Base-by-base conservation (phyloP, 2,329 filamentous ascomycete genomes). In the Cercospora brassicicola region DNA sequence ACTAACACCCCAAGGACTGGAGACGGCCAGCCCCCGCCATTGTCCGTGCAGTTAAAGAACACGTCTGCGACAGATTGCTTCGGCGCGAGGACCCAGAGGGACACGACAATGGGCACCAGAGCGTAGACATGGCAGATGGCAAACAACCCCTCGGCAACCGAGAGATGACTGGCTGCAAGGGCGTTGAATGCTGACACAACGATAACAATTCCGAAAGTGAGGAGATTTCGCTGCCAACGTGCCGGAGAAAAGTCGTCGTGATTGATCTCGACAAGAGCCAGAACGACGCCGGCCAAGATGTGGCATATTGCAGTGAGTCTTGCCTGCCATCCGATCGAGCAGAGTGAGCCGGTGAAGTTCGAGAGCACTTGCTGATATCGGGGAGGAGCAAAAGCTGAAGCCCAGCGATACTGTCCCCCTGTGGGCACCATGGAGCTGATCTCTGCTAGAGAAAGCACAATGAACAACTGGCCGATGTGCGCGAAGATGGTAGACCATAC, bases 211-310 rank as follows among this genome's bases (percentile, higher is more conserved):
- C 67, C 72, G 13, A 78, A 73, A 2, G 72, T 74, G 23, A 77
- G 64, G 0, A 76, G 65, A 2, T 69, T 74, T 1, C 62, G 67
- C 4, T 76, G 73, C 76, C 75, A 77, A 28, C 53, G 39, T 11
- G 68, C 65, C 2, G 72, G 53, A 5, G 64, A 59, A 59, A 74
- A 74, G 4, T 62, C 33, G 33, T 53, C 18, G 23, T 0, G 80
- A 73, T 83, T 82, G 59, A 84, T 71, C 23, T 81, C 76, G 11
- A 83, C 77, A 4, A 85, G 69, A 0, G 81, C 82, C 71, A 84
- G 82, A 2, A 84, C 81, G 48, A 82, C 79, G 9, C 79, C 80
- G 4, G 80, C 82, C 2, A 81, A 77, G n/a, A 84, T 76, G 74
- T 81, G 82, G 6, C 79, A 80, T 60, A 81, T 80, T 1, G 79